These are phyloP conservation scores for Extremus antarcticus DNA, from an alignment of 495 filamentous ascomycete species.

Conservation along the genomic window DNA sequence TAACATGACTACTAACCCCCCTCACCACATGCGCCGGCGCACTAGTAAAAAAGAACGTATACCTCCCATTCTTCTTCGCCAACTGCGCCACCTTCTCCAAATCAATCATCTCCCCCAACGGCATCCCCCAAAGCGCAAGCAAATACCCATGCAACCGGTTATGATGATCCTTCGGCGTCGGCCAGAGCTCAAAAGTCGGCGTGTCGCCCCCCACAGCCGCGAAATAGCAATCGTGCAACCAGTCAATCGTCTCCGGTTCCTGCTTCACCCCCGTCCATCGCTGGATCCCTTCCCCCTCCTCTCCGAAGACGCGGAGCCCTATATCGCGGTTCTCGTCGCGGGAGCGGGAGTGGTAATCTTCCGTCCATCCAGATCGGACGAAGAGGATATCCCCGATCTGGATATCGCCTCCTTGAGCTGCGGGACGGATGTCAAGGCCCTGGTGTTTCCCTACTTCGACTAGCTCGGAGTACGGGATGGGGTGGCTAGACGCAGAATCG, in stretches of 20 bases:
- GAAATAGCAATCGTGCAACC: conserved; percentile 57
- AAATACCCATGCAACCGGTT: conserved; percentile 34
- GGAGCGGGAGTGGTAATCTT: conserved; percentile 38
- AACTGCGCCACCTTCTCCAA: conserved; percentile 38
- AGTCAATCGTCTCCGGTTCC: conserved; percentile 46
- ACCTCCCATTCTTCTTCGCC: conserved; percentile 43
- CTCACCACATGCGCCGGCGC: conserved; percentile 44
- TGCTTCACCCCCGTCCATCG: conserved; percentile 40
- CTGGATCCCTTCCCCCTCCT: neutral
- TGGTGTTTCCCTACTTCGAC: conserved; percentile 46
- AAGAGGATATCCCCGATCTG: conserved; percentile 55
- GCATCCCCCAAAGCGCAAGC: conserved; percentile 52
- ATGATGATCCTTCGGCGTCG: conserved; percentile 22
- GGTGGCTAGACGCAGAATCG: conserved; percentile 47
- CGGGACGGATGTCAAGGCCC: conserved; percentile 43
- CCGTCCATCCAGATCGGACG: conserved; percentile 53
- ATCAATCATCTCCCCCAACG: conserved; percentile 51
- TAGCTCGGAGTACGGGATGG: conserved; percentile 49
- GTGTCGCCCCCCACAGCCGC: conserved; percentile 49
- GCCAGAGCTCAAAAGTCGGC: conserved; percentile 55
- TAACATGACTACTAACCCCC: conserved; percentile 37
- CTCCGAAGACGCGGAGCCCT: neutral
- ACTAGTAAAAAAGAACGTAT: conserved; percentile 57
- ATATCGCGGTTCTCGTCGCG: conserved; percentile 25
- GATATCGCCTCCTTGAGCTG: conserved; percentile 48